Percentiles rank a stretch among this genome's conserved stretches.
Evolutionary conservation across 106 monocot species (phyloP).

Genomic region (Agapanthus africanus): DNA sequence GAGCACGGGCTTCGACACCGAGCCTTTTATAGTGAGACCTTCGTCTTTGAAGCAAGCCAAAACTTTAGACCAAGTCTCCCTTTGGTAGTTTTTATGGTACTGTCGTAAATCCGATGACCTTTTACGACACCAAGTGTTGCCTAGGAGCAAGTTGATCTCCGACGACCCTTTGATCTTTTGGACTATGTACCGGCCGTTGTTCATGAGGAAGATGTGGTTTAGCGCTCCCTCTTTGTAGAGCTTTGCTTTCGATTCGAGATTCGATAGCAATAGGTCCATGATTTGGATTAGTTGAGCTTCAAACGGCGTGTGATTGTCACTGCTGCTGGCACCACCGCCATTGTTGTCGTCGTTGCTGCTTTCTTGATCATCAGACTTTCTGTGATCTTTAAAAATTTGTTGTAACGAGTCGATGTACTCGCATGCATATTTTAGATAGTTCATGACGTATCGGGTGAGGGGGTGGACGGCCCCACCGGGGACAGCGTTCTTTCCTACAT

Average conservation of each 20-base stretch:
- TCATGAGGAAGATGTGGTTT: slow-evolving; percentile 66
- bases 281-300: slow-evolving; percentile 29
- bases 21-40: slow-evolving; percentile 9
- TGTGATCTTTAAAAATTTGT: slow-evolving; percentile 20
- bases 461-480: slow-evolving; percentile 22
- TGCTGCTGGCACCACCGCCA: neutral
- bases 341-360: neutral
- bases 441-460: slow-evolving; percentile 23
- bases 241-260: slow-evolving; percentile 51
- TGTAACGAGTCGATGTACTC: slow-evolving; percentile 18
- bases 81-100: slow-evolving; percentile 28
- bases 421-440: slow-evolving; percentile 26
- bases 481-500: slow-evolving; percentile 11
- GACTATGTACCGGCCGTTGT: slow-evolving; percentile 72
- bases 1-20: slow-evolving; percentile 15
- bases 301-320: slow-evolving; percentile 22
- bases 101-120: slow-evolving; percentile 19
- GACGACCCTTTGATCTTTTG: slow-evolving; percentile 54
- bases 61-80: slow-evolving; percentile 24
- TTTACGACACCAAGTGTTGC: slow-evolving; percentile 22
- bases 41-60: slow-evolving; percentile 24
- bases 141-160: slow-evolving; percentile 35
- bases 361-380: neutral
- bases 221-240: slow-evolving; percentile 78
- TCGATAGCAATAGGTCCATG: slow-evolving; percentile 49